Conservation (phyloP, 2,329 filamentous ascomycete genomes). For the Diaporthe sp. region DNA sequence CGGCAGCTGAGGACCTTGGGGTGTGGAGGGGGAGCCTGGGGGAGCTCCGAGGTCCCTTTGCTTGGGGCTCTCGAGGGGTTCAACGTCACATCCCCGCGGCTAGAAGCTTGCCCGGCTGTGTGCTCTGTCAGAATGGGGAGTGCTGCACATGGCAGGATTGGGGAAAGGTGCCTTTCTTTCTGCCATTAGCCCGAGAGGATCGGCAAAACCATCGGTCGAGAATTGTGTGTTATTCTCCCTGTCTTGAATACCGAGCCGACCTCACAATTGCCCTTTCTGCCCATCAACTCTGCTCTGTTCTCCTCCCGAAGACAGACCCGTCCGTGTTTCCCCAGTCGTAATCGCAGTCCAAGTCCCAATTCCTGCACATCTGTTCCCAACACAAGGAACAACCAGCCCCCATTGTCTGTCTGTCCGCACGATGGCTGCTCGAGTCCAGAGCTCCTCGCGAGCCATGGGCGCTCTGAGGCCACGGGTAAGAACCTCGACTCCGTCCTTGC, state of each 20-base stretch:
- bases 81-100: slow-evolving; percentile 8
- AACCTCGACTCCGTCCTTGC: neutral
- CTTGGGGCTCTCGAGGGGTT: neutral
- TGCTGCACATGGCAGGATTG: neutral
- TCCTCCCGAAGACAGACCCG: neutral
- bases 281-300: neutral
- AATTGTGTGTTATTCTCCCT: neutral
- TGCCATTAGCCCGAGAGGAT: slow-evolving; percentile 29
- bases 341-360: neutral
- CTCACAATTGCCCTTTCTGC: neutral
- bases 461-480: slow-evolving; percentile 36
- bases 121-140: neutral
- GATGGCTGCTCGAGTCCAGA: slow-evolving; percentile 39
- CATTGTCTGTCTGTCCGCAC: neutral
- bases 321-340: neutral
- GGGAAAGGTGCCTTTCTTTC: neutral
- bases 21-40: slow-evolving; percentile 24
- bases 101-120: neutral
- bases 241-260: neutral
- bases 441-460: slow-evolving; percentile 38
- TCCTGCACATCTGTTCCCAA: neutral
- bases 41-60: slow-evolving; percentile 6
- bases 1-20: slow-evolving; percentile 1
- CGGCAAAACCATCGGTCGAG: slow-evolving; percentile 1
- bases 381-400: neutral